Percentiles rank a stretch among this genome's conserved stretches.
phyloP scores from a whole-genome alignment of 768 basidiomycete genomes.

The Boletus rubropictus region DNA sequence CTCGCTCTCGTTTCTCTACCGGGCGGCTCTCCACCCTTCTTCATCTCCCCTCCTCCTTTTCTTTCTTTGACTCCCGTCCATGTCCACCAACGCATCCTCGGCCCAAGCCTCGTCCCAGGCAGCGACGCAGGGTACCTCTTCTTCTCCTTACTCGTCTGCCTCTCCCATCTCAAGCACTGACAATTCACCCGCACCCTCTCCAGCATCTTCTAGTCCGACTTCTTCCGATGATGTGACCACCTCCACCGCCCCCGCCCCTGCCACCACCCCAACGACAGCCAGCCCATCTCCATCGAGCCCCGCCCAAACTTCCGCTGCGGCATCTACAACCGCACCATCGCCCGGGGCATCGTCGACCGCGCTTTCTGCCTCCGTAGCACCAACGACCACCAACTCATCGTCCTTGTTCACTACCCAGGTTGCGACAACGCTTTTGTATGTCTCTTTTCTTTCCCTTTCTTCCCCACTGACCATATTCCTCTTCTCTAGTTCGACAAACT shows the following conservation, averaged over 20 bases:
- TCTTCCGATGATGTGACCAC: neutral
- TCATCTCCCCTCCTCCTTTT: neutral
- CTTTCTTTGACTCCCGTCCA: neutral
- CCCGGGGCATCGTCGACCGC: neutral
- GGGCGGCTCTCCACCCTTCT: neutral
- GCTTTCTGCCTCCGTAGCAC: neutral
- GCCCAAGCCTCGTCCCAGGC: neutral
- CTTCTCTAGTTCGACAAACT: constrained; percentile 18
- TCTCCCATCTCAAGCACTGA: constrained; percentile 11
- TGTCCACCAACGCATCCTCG: constrained; percentile 14
- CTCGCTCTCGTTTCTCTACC: too few relatives aligned
- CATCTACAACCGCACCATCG: neutral
- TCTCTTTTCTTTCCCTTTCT: neutral
- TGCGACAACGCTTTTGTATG: constrained; percentile 17
- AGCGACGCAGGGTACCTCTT: constrained; percentile 14
- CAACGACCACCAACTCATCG: neutral
- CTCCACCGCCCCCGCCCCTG: constrained; percentile 3
- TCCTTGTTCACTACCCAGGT: constrained; percentile 16
- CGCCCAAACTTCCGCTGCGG: neutral
- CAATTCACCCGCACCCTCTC: constrained; percentile 2
- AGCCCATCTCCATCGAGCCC: constrained; percentile 1
- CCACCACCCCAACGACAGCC: neutral
- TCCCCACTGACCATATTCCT: neutral
- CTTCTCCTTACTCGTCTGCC: constrained; percentile 10
- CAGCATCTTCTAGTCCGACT: neutral